phyloP scores from a whole-genome alignment of 2,329 filamentous ascomycete species.

The Trichoderma guizhouense region DNA sequence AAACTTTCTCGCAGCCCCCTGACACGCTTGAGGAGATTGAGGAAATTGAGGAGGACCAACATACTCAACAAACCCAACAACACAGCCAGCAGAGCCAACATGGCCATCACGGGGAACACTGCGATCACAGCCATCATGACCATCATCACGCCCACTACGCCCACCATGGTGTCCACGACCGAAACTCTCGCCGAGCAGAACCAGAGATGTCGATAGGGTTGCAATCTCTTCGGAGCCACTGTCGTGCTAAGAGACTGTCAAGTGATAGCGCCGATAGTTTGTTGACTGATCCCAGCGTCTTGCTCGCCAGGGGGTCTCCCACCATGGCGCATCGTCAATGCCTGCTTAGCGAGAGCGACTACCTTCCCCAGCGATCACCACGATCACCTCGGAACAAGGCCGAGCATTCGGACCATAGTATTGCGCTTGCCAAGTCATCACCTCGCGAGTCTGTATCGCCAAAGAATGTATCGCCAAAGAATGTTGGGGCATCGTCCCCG shows the following conservation, averaged over 20 bases:
- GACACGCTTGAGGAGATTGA: background rate
- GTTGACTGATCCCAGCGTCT: slow-evolving; percentile 30
- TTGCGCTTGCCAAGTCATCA: slow-evolving; percentile 25
- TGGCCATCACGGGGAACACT: background rate
- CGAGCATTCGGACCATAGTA: slow-evolving; percentile 27
- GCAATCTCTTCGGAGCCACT: slow-evolving; percentile 31
- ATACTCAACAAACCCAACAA: slow-evolving; percentile 11
- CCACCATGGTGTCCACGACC: background rate
- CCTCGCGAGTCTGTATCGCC: background rate
- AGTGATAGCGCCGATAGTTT: slow-evolving; percentile 24
- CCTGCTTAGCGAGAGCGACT: slow-evolving; percentile 18
- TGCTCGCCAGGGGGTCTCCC: slow-evolving; percentile 26
- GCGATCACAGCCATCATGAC: background rate
- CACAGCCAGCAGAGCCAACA: slow-evolving; percentile 8
- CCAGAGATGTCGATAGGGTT: slow-evolving; percentile 29
- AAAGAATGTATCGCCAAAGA: slow-evolving; percentile 22
- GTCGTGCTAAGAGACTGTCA: slow-evolving; percentile 26
- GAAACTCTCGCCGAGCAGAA: slow-evolving; percentile 12
- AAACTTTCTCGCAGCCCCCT: background rate
- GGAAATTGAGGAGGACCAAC: background rate
- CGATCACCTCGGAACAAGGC: slow-evolving; percentile 28
- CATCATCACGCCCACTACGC: background rate
- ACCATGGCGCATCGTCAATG: slow-evolving; percentile 15
- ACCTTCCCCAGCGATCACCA: slow-evolving; percentile 13
- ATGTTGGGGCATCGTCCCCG: slow-evolving; percentile 24